Conservation (phyloP, 805 yeast species). For the Candida oleophila region DNA sequence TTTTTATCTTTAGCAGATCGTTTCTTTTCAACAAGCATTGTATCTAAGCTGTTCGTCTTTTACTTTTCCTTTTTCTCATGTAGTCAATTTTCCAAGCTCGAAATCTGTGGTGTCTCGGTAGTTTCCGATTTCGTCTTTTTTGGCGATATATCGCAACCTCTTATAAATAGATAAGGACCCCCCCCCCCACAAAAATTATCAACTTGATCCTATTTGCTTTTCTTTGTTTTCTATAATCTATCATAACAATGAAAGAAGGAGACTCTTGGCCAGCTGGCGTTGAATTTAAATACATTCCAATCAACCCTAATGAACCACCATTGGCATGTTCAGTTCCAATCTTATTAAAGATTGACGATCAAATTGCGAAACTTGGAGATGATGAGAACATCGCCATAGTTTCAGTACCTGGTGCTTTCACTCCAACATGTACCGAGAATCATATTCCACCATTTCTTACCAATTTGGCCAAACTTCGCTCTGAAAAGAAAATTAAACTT, state of each 20-base stretch:
- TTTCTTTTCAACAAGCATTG: neutral
- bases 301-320: conserved; percentile 26
- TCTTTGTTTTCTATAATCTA: neutral
- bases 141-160: neutral
- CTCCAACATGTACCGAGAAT: conserved; percentile 45
- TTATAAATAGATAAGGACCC: neutral
- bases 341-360: conserved; percentile 31
- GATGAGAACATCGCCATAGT: conserved; percentile 31
- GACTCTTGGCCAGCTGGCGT: conserved; percentile 33
- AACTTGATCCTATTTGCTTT: neutral
- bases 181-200: neutral
- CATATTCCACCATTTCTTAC: conserved; percentile 40
- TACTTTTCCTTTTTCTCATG: neutral
- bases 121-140: neutral
- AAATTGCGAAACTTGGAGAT: conserved; percentile 20
- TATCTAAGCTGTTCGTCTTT: neutral
- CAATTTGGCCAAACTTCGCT: conserved; percentile 27
- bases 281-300: conserved; percentile 38
- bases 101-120: neutral
- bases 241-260: conserved; percentile 19
- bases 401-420: conserved; percentile 44
- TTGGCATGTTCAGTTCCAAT: conserved; percentile 37
- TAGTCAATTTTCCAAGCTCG: too few species aligned
- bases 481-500: conserved; percentile 27
- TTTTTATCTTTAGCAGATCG: neutral